A percentile compares a stretch with the other conserved stretches of the same genome.
Conservation (phyloP, 164 flowering plant genomes). For the Paratinospora sagittata region DNA sequence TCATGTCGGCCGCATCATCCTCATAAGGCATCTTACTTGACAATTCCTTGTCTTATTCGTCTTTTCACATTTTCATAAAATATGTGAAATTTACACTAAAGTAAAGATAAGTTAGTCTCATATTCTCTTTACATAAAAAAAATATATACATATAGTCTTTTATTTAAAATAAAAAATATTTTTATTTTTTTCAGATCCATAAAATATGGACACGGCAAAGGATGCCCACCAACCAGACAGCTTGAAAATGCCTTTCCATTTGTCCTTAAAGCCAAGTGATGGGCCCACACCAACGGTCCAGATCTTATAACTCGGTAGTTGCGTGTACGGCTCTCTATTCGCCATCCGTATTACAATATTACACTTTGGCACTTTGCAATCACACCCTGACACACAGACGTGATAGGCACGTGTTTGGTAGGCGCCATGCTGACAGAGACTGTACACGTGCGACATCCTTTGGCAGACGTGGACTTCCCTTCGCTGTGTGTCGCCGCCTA, state of each 20-base stretch:
- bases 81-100: no score
- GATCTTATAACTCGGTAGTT: neutral
- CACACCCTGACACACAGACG: neutral
- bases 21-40: no score
- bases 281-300: neutral
- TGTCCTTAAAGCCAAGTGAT: neutral
- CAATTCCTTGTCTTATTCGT: no score
- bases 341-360: neutral
- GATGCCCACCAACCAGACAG: neutral
- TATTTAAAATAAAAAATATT: no score
- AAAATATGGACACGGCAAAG: neutral
- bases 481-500: neutral
- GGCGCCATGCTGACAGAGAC: neutral
- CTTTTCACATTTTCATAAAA: no score
- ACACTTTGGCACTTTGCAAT: neutral
- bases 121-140: no score
- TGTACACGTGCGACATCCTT: conserved; percentile 4
- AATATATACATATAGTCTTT: no score
- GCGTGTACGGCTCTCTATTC: neutral
- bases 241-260: neutral
- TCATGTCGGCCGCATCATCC: no score
- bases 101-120: no score
- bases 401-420: neutral
- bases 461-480: conserved; percentile 1
- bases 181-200: neutral